Percentiles rank a stretch among this genome's conserved stretches.
Evolutionary conservation across 352 stramenopile species (phyloP).

Genomic region (Phytophthora colocasiae): DNA sequence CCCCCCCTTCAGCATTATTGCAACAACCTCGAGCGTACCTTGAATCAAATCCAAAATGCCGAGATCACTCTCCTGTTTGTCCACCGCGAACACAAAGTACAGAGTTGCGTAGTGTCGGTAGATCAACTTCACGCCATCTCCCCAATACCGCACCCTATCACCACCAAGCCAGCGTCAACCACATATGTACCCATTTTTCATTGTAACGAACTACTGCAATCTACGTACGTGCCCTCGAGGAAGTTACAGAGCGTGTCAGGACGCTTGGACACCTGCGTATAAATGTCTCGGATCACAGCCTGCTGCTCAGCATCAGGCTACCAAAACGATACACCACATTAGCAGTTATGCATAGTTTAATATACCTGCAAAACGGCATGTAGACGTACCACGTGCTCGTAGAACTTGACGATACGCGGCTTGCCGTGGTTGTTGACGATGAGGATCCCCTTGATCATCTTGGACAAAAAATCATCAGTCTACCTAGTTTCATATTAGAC

Average conservation of each 20-base stretch:
- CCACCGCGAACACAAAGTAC: conserved; percentile 99
- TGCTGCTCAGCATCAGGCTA: conserved; percentile 97
- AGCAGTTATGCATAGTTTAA: not conserved
- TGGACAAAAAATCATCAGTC: not conserved
- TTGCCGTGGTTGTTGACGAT: conserved; percentile 99
- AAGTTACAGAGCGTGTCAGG: conserved; percentile 99
- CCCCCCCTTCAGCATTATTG: not conserved
- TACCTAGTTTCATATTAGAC: not conserved
- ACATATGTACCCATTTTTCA: not conserved
- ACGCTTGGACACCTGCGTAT: conserved; percentile 98
- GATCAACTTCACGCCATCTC: conserved; percentile 98
- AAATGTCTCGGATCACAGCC: conserved; percentile 97
- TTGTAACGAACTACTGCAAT: not conserved
- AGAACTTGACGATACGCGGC: conserved; percentile 99
- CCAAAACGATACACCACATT: conserved; percentile 1
- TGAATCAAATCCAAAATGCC: conserved; percentile 99
- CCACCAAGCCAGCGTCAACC: no score
- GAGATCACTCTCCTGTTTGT: conserved; percentile 98
- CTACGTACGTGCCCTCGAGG: conserved; percentile 94
- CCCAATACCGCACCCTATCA: conserved; percentile 92
- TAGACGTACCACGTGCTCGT: conserved; percentile 95
- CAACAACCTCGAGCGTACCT: conserved; percentile 52
- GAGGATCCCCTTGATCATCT: conserved; percentile 99
- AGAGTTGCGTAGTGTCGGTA: conserved; percentile 99
- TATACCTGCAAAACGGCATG: not conserved